Evolutionary conservation across 306 rosid genomes (phyloP).

Genomic region (Quercus cerris): DNA sequence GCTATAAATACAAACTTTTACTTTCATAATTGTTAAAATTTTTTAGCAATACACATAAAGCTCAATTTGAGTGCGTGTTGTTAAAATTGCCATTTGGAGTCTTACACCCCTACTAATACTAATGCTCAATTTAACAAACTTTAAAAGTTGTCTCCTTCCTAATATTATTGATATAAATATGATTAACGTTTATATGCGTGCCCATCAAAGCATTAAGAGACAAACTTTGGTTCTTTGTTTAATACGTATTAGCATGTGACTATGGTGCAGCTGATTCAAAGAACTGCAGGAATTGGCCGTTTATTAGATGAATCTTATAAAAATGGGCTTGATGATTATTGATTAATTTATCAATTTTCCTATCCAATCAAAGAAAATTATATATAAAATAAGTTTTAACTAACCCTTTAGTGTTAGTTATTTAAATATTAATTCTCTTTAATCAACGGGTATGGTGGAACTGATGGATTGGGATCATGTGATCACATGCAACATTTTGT

Average conservation of each 20-base stretch:
- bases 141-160: not conserved
- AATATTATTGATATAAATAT: not conserved
- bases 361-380: not conserved
- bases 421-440: slow-evolving; percentile 12
- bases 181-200: not conserved
- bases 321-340: not conserved
- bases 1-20: too few species aligned
- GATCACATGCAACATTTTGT: slow-evolving; percentile 72
- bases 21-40: too few species aligned
- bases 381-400: too few species aligned
- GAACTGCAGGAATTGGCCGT: not conserved
- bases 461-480: slow-evolving; percentile 59
- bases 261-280: not conserved
- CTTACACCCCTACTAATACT: too few species aligned
- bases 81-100: too few species aligned
- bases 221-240: not conserved
- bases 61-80: too few species aligned
- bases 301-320: not conserved
- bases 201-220: not conserved
- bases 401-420: not conserved
- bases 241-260: slow-evolving; percentile 3
- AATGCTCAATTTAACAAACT: too few species aligned
- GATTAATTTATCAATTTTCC: not conserved
- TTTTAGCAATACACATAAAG: too few species aligned
- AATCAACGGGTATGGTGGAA: slow-evolving; percentile 59